These are phyloP conservation scores for Epithemia pelagica DNA, from an alignment of 108 stramenopile species.

Conservation along the genomic window DNA sequence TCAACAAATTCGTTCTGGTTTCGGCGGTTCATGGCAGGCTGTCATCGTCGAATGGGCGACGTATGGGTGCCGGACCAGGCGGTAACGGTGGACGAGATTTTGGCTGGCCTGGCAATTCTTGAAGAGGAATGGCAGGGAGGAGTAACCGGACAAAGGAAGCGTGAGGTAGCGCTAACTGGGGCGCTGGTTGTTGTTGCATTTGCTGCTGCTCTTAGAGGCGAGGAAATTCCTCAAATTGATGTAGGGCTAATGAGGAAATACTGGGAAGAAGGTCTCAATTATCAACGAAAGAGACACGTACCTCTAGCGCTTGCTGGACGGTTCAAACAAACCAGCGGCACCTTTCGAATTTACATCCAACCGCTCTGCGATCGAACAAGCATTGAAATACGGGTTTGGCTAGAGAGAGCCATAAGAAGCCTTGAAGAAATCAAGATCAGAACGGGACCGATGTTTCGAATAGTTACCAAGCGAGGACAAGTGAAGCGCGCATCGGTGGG, in stretches of 20 bases:
- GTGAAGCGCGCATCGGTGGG: neutral
- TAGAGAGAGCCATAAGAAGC: neutral
- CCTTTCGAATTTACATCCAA: neutral
- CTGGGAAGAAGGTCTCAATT: neutral
- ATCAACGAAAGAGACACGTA: conserved; percentile 4
- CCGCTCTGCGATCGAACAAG: neutral
- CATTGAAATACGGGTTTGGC: neutral
- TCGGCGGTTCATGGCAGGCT: conserved; percentile 10
- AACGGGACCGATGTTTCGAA: neutral
- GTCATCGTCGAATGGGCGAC: conserved; percentile 14
- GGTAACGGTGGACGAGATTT: conserved; percentile 6
- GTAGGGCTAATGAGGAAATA: neutral
- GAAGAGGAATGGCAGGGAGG: conserved; percentile 3
- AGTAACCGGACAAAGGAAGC: neutral
- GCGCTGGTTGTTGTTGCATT: neutral
- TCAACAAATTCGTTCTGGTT: conserved; percentile 6
- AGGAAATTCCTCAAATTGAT: neutral
- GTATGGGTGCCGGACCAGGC: conserved; percentile 4
- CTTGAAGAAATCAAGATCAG: neutral
- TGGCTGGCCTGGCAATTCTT: neutral
- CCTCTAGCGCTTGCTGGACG: conserved; percentile 11
- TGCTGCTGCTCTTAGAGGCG: conserved; percentile 1
- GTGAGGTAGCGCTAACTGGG: neutral
- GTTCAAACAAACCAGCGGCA: conserved; percentile 18
- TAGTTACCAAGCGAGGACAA: neutral